A percentile compares a stretch with the other conserved stretches of the same genome.
These are phyloP conservation scores for Macrolepiota fuliginosa DNA, from an alignment of 768 basidiomycete genomes.

Conservation along the genomic window DNA sequence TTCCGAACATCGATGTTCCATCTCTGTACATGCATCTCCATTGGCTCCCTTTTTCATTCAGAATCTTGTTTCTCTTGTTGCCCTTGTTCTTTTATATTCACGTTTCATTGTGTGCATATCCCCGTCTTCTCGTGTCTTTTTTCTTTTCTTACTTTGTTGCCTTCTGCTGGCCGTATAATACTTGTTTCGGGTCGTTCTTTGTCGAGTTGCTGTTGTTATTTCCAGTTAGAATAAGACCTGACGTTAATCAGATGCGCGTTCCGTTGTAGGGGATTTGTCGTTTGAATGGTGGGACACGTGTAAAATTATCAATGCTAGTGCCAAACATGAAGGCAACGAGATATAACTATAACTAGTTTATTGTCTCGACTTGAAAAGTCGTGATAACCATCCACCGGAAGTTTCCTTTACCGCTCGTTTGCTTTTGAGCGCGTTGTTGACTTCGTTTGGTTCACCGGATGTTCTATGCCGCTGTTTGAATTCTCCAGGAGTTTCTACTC, in stretches of 20 bases:
- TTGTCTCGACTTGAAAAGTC: not conserved
- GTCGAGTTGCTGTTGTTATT: not conserved
- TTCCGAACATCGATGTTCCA: not conserved
- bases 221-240: not conserved
- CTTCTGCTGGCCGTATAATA: not conserved
- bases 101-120: not conserved
- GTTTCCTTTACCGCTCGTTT: not conserved
- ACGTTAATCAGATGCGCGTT: not conserved
- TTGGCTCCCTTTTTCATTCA: not conserved
- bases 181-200: not conserved
- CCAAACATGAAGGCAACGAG: not conserved
- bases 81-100: not conserved
- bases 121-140: not conserved
- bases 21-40: not conserved
- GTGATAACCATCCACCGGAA: not conserved
- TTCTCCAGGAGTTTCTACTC: conserved; percentile 68
- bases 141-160: not conserved
- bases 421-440: not conserved
- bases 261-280: too few relatives aligned
- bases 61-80: not conserved
- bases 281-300: not conserved
- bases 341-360: not conserved
- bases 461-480: conserved; percentile 68
- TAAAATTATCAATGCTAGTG: not conserved
- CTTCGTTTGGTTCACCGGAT: not conserved